Evolutionary conservation across 805 yeast genomes (phyloP), one percentile per base, ranked within the genome.

Genomic region (Candida manassasensis): DNA sequence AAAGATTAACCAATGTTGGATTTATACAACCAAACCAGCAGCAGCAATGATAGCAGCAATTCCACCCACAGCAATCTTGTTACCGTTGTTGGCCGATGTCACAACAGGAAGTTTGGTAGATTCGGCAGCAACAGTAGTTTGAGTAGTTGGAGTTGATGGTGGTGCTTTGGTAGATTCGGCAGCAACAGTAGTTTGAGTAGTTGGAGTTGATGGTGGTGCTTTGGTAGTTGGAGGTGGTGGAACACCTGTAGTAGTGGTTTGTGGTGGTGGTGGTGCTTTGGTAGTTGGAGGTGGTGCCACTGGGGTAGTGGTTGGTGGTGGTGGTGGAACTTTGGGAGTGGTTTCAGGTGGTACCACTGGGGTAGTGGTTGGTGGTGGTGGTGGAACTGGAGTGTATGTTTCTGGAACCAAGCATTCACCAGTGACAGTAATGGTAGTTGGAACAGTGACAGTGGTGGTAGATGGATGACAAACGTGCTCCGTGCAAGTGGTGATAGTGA

Each of bases 301-400:
- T 55, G 87, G 87, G 69, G 83, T 79, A 50, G 90, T 81, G 73
- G 83, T 71, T 46, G 89, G 82, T 55, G 88, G 80, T 40, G 88
- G 76, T 49, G 55, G 77, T 37, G 85, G 74, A 53, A 79, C 85
- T 44, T 80, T 73, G 73, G 74, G 69, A 50, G 86, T 79, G 55
- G 53, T 53, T 10, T 42, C 10, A 14, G 14, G 8, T 6, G 7
- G 27, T 6, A 25, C 19, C 5, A 19, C 21, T 11, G 40, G 15
- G 14, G 34, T 12, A 21, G 24, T 31, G 26, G 29, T 10, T 6
- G 32, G 19, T 16, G 31, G 27, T 21, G 39, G 35, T 19, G 36
- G 19, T 19, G 18, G 21, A n/a, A 29, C 9, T 14, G 19, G 30
- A 19, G 35, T 49, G 44, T 40, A 42, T 41, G 59, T 57, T 55